Evolutionary conservation across 148 eudicot species (phyloP).

Genomic region (Arbutus unedo): DNA sequence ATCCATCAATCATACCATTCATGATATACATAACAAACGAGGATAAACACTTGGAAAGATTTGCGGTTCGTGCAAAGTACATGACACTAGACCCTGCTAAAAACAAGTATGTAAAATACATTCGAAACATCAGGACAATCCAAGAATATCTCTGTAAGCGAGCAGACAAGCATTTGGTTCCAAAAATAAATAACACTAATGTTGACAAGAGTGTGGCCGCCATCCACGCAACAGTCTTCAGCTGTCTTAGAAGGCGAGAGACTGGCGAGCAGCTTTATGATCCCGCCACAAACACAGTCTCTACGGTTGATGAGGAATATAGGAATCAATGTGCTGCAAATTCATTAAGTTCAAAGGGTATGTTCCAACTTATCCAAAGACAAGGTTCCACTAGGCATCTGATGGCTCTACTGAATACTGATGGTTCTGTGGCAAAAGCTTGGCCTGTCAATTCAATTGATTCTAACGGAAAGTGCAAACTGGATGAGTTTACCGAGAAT

Average conservation of each 20-base stretch:
- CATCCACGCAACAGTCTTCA: constrained; percentile 89
- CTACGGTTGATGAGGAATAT: constrained; percentile 69
- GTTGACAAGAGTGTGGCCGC: constrained; percentile 95
- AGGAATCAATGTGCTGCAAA: constrained; percentile 85
- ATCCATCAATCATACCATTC: constrained; percentile 92
- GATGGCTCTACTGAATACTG: constrained; percentile 90
- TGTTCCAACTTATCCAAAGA: constrained; percentile 93
- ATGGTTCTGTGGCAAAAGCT: constrained; percentile 96
- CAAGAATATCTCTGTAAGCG: constrained; percentile 90
- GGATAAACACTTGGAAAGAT: constrained; percentile 93
- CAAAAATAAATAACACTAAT: constrained; percentile 90
- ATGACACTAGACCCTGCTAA: constrained; percentile 95
- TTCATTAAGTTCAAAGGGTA: constrained; percentile 85
- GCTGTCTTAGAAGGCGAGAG: constrained; percentile 78
- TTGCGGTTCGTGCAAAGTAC: constrained; percentile 94
- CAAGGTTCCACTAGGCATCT: constrained; percentile 80
- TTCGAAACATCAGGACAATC: constrained; percentile 81
- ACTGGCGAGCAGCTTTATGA: constrained; percentile 82
- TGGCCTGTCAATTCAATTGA: constrained; percentile 75
- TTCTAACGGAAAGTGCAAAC: constrained; percentile 44
- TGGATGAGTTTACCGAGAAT: constrained; percentile 33
- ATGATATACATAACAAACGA: constrained; percentile 92
- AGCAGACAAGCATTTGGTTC: constrained; percentile 91
- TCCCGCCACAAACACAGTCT: constrained; percentile 62
- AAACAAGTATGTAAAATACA: constrained; percentile 89